Base-by-base conservation (phyloP, 495 filamentous ascomycete species). In the Aspergillus sclerotioniger region DNA sequence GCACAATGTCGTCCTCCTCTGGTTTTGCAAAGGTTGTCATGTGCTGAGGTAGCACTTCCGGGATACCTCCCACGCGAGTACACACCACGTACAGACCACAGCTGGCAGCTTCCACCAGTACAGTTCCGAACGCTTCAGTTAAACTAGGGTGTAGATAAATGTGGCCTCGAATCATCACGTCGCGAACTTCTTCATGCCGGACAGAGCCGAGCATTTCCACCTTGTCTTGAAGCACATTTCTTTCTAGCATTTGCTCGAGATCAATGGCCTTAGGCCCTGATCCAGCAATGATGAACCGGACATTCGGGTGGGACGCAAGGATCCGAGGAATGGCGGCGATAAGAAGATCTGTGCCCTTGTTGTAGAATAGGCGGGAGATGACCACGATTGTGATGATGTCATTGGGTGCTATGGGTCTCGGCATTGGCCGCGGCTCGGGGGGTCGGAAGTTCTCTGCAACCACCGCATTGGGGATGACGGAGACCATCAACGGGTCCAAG, bases 111-210 rank as follows among this genome's bases (percentile, higher is more conserved):
- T 98, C 94, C 35, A 98, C 94, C 51, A 98, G 90, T 20, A 98
- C 94, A 0, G 94, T 98, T 2, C 94, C 94, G 65, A 98, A 98
- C 8, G 94, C 94, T 72, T 98, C 94, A 0, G 94, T 98, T 32
- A 98, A 80, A 29, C 87, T 91, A 0, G 94, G 95, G 69, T 98
- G 93, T 0, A 98, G 84, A 70, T 98, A 98, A 56, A 98, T 95
- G 65, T 98, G 92, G 0, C 94, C 94, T 49, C 91, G 83, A 9
- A 96, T 88, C 94, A 98, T 98, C n/a, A 98, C 93, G 71, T 98
- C 90, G 39, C 94, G 86, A 1, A 98, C 94, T 62, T 98, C 91
- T 68, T 98, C 95, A 68, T 98, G 94, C 17, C 94, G 86, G 21
- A 98, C 84, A 6, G 93, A 84, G 15, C 94, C 94, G 13, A 98